Base-by-base conservation (phyloP, 257 asterid species). In the Capsicum rhomboideum region DNA sequence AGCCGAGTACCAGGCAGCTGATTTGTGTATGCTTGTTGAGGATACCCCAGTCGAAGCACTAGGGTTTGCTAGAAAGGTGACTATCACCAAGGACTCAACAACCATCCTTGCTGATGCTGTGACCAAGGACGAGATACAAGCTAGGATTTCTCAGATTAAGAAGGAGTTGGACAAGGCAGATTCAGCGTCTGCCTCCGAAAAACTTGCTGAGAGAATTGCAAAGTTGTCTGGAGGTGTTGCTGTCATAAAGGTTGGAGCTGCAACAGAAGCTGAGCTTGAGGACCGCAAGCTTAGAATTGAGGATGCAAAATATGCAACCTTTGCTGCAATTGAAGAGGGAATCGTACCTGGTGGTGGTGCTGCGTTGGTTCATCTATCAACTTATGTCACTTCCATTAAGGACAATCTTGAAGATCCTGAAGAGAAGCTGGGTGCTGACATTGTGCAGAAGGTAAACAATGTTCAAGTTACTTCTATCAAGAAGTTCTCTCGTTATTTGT, bases 1-100 rank as follows among this genome's bases (percentile, higher is more conserved):
- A 79, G 98, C 99, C 4, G 97, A 96, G 89, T 94, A 85, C 88
- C 99, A 94, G 89, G 97, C 99, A 13, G 89, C 91, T 13, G 99
- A 94, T 67, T 86, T 96, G 89, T 96, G 98, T 50, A 86, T 94
- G 87, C 88, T 90, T 23, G 93, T 96, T 79, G 99, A 93, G 88
- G 92, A 93, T 82, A 92, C 98, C 8, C 89, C 89, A 12, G 84
- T 96, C 81, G 92, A 89, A 78, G 89, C 88, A 31, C 64, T 89
- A 29, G 90, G 92, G 17, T 82, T 84, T 86, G 90, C 89, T 55
- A 84, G 90, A 52, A 89, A 89, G 79, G 88, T 89, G 84, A 88
- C 84, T n/a, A 87, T 89, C 6, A 84, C 90, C 6, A 89, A 89
- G 83, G 90, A 87, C 63, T 84, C 85, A 29, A 87, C 90, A 12